phyloP scores from a whole-genome alignment of 2,329 filamentous ascomycete genomes.

The Dactylellina leptospora region DNA sequence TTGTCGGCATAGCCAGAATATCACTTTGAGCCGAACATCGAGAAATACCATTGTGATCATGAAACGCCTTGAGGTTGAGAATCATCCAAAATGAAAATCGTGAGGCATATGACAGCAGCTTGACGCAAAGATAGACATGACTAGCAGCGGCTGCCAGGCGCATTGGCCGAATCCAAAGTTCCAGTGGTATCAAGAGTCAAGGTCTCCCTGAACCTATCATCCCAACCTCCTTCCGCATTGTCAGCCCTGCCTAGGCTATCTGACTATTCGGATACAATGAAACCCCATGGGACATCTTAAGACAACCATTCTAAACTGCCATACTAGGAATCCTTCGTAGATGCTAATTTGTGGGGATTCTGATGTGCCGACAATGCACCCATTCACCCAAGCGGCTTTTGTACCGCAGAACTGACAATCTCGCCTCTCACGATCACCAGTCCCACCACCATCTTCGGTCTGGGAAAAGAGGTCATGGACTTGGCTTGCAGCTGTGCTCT shows the following conservation, averaged over 20 bases:
- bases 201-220: constrained; percentile 13
- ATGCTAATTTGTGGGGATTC: neutral
- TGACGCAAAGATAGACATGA: constrained; percentile 37
- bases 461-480: constrained; percentile 10
- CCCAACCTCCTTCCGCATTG: constrained; percentile 38
- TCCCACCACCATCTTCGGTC: constrained; percentile 20
- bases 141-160: constrained; percentile 22
- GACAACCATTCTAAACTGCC: constrained; percentile 20
- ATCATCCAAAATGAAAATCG: constrained; percentile 27
- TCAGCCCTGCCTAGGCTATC: constrained; percentile 27
- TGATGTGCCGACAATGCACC: neutral
- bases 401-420: constrained; percentile 6
- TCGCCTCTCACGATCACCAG: constrained; percentile 29
- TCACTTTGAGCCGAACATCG: constrained; percentile 11
- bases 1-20: constrained; percentile 15
- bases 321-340: constrained; percentile 13
- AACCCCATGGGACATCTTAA: constrained; percentile 34
- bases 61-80: constrained; percentile 2
- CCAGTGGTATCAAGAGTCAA: constrained; percentile 20
- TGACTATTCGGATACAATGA: neutral
- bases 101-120: constrained; percentile 47
- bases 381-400: constrained; percentile 23
- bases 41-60: constrained; percentile 12
- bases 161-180: constrained; percentile 24
- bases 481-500: constrained; percentile 29